Percentiles rank a stretch among this genome's conserved stretches.
Conservation (phyloP, 2,329 filamentous ascomycete genomes). For the Thelonectria olida region DNA sequence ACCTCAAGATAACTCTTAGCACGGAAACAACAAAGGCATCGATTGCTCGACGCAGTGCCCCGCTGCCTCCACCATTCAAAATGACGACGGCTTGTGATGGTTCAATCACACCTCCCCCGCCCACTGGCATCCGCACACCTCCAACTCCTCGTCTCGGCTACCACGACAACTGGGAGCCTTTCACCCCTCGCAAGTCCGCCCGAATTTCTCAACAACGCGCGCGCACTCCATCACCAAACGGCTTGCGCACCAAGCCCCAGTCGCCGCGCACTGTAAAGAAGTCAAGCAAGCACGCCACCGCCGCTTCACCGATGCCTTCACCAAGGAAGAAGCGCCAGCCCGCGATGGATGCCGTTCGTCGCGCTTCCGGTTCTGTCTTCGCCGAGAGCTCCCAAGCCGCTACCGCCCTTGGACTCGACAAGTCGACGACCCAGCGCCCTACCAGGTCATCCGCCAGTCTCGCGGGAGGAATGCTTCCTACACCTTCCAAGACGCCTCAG, state of each 20-base stretch:
- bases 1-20: slow-evolving; percentile 9
- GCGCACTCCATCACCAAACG: slow-evolving; percentile 65
- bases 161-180: slow-evolving; percentile 76
- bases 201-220: slow-evolving; percentile 67
- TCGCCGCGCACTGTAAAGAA: slow-evolving; percentile 48
- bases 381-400: slow-evolving; percentile 55
- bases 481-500: slow-evolving; percentile 80
- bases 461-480: slow-evolving; percentile 71
- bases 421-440: slow-evolving; percentile 39
- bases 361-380: slow-evolving; percentile 56
- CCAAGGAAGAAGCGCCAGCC: slow-evolving; percentile 62
- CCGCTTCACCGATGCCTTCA: slow-evolving; percentile 55
- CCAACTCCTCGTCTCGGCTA: slow-evolving; percentile 74
- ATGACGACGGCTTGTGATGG: slow-evolving; percentile 41
- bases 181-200: slow-evolving; percentile 74
- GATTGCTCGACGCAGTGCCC: slow-evolving; percentile 18
- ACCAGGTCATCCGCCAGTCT: slow-evolving; percentile 43
- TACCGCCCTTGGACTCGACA: slow-evolving; percentile 50
- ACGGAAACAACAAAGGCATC: slow-evolving; percentile 13
- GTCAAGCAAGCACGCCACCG: slow-evolving; percentile 42
- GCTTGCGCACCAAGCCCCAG: slow-evolving; percentile 45
- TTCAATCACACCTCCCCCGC: slow-evolving; percentile 69
- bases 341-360: slow-evolving; percentile 57
- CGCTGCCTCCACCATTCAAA: slow-evolving; percentile 27
- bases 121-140: slow-evolving; percentile 69